Evolutionary conservation across 2,329 filamentous ascomycete genomes (phyloP), one percentile per base, ranked within the genome.

Genomic region (Anthostomella pinea): DNA sequence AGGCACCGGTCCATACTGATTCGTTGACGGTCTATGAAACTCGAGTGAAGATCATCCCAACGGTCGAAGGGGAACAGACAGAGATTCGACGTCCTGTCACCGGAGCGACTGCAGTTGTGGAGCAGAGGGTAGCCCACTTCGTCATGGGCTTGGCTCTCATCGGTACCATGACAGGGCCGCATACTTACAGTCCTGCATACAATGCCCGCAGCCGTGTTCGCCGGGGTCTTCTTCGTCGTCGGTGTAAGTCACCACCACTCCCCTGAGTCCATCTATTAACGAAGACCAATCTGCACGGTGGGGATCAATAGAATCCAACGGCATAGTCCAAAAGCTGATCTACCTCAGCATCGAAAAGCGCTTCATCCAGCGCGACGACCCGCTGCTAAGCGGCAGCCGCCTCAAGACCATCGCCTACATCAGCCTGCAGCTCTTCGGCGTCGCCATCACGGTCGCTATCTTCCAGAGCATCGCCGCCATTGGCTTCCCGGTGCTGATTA

Each of bases 401-500:
- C 62, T 62, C 8, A 65, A 70, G 11, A 69, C 79, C 17, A 53
- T 63, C 41, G 62, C 66, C 2, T 81, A 73, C 47, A 64, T 78
- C 2, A 64, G 58, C 9, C 66, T 74, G 14, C 73, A 80, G 49
- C 48, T 73, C 2, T 26, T 72, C 3, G 70, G 68, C 2, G 75
- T 79, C 14, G 67, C 65, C 1, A 67, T 69, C 6, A 74, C 69
- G 3, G 74, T 81, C 9, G 76, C 73, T 0, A 73, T 80, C 34
- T 77, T 74, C 2, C 73, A 79, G 53, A 80, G 76, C 0, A 72
- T 79, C 16, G 77, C 72, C 0, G 77, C 75, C 0, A 77, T 80
- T 19, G 70, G 73, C 0, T 80, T 80, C 43, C 77, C 77, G 0
- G 66, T 80, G 10, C 66, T 79, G 33, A 78, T 80, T 40, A 63